Evolutionary conservation across 1,139 yeast species (phyloP), one percentile per base, ranked within the genome.

Genomic region (Pichia sp.): DNA sequence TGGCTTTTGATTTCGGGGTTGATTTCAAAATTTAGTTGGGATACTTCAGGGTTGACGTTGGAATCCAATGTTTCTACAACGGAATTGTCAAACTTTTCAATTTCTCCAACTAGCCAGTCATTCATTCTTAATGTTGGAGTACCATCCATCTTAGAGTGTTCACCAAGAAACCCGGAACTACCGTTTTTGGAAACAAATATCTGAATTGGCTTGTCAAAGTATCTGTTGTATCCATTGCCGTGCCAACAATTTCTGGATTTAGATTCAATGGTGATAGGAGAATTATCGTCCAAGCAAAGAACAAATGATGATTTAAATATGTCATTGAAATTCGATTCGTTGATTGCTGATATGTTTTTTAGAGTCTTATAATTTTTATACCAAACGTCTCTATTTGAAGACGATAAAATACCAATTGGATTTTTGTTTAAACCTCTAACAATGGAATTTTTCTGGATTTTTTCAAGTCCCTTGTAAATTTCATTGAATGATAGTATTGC

Each of bases 141-240:
- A 52, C 97, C 98, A 65, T 92, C 98, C 97, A 92, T 92, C 73
- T 79, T 85, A 33, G 97, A 87, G 69, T 92, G 98, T 68, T 92
- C 98, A 51, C 95, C 97, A 61, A 88, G 69, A 71, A 88, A 90
- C 1, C 97, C 97, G 27, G 96, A 85, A 55, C 80, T 73, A 51
- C 95, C 96, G 64, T 87, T 88, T 53, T 80, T 82, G 52, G 85
- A 71, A 46, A 92, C 78, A 54, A 88, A 77, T 62, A 86, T 83
- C 69, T 92, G 95, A 53, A 85, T 69, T 5, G 97, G 95, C 71
- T 92, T 92, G 71, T 92, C 97, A 65, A 76, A 90, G 71, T 77
- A 92, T 61, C 98, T 76, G 72, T 92, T 92, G 59, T 72, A 68
- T 48, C 97, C 97, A 65, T 87, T 80, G 31, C 97, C 97, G 67